These are phyloP conservation scores for Quercus mongolica DNA, from an alignment of 306 rosid genomes.

Conservation along the genomic window DNA sequence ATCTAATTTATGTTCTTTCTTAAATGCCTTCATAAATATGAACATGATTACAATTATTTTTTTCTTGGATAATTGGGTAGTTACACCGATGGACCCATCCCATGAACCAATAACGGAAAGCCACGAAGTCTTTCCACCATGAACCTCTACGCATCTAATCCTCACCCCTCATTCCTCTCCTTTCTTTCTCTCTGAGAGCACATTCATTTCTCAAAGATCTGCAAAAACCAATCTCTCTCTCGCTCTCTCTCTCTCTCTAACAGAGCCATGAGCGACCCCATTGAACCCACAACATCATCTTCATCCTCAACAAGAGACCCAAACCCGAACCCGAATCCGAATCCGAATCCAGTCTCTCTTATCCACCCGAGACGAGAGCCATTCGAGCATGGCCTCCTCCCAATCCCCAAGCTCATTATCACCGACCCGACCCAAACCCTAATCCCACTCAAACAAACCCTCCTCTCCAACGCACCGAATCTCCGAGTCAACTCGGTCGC, in stretches of 20 bases:
- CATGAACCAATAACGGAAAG: neutral
- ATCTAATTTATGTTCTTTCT: too few species aligned
- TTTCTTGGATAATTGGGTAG: too few species aligned
- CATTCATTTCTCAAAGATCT: constrained; percentile 37
- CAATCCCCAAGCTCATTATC: constrained; percentile 77
- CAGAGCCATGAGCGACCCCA: constrained; percentile 62
- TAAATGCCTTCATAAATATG: too few species aligned
- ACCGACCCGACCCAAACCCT: constrained; percentile 93
- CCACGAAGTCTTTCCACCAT: neutral
- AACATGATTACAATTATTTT: too few species aligned
- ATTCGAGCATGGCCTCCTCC: constrained; percentile 86
- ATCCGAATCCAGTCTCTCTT: constrained; percentile 18
- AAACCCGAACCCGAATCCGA: neutral
- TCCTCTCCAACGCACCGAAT: constrained; percentile 23
- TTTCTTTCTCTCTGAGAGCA: neutral
- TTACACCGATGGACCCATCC: neutral
- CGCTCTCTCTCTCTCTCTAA: neutral
- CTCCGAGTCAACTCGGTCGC: constrained; percentile 49
- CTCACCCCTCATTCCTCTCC: neutral
- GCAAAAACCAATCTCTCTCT: constrained; percentile 24
- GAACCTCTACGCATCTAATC: constrained; percentile 16
- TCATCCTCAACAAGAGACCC: constrained; percentile 42
- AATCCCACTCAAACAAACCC: constrained; percentile 25
- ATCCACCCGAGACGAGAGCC: constrained; percentile 86
- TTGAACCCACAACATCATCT: constrained; percentile 49